These are phyloP conservation scores for Termitomyces titanicus DNA, from an alignment of 768 basidiomycete species.

Conservation along the genomic window DNA sequence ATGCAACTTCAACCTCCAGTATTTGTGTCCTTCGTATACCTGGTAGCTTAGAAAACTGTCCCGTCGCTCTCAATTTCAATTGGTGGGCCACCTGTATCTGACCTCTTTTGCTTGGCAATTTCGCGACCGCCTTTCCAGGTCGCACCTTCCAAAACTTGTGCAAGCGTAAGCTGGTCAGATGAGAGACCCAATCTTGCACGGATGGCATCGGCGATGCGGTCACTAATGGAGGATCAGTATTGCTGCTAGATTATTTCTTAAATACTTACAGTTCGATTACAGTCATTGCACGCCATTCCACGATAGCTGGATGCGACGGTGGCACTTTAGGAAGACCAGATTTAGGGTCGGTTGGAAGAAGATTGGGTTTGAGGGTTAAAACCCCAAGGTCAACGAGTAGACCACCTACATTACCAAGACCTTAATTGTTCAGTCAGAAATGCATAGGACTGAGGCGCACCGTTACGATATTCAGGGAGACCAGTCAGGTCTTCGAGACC, in stretches of 20 bases:
- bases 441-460: slow-evolving; percentile 28
- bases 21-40: background rate
- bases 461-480: slow-evolving; percentile 93
- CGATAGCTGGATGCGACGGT: slow-evolving; percentile 84
- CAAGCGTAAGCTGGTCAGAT: slow-evolving; percentile 57
- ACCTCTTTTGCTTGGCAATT: slow-evolving; percentile 78
- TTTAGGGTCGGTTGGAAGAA: slow-evolving; percentile 46
- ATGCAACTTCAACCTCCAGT: background rate
- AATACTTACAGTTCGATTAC: slow-evolving; percentile 80
- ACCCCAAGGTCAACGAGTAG: slow-evolving; percentile 84
- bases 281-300: slow-evolving; percentile 97
- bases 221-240: slow-evolving; percentile 39
- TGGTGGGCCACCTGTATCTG: slow-evolving; percentile 74
- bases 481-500: slow-evolving; percentile 87
- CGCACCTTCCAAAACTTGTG: slow-evolving; percentile 90
- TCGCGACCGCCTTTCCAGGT: slow-evolving; percentile 98
- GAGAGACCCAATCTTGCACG: slow-evolving; percentile 53
- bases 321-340: slow-evolving; percentile 59
- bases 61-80: slow-evolving; percentile 86
- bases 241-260: background rate
- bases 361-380: slow-evolving; percentile 58
- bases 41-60: slow-evolving; percentile 57
- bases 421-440: background rate
- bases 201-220: slow-evolving; percentile 73
- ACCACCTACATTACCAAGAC: slow-evolving; percentile 54